Conservation (phyloP, 345 rosid species). For the Lepidium didymum region DNA sequence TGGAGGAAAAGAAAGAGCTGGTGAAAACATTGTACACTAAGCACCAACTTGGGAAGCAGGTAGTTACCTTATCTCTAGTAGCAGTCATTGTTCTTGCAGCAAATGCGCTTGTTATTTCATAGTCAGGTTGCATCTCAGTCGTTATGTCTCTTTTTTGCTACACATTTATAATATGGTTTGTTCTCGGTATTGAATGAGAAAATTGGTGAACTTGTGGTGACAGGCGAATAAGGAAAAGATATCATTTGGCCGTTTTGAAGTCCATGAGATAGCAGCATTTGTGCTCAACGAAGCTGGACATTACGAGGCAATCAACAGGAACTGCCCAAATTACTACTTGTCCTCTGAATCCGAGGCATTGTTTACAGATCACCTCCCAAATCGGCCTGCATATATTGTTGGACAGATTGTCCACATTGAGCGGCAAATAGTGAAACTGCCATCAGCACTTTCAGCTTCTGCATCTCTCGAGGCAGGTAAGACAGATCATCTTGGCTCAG, state of each 20-base stretch:
- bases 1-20: constrained; percentile 77
- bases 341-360: constrained; percentile 92
- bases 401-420: constrained; percentile 93
- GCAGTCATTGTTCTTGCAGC: background rate
- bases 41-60: constrained; percentile 97
- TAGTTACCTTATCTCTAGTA: constrained; percentile 16
- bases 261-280: constrained; percentile 91
- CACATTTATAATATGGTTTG: background rate
- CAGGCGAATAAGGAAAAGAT: constrained; percentile 94
- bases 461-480: constrained; percentile 35
- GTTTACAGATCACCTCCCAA: constrained; percentile 81
- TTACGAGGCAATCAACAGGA: constrained; percentile 80
- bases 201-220: constrained; percentile 5
- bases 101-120: background rate
- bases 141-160: background rate
- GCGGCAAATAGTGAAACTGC: constrained; percentile 61
- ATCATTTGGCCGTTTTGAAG: constrained; percentile 78
- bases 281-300: constrained; percentile 69
- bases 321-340: constrained; percentile 63
- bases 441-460: constrained; percentile 31
- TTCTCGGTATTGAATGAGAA: background rate
- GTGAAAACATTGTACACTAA: constrained; percentile 69
- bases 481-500: constrained; percentile 39
- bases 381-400: constrained; percentile 70
- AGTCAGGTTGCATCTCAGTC: background rate